These are phyloP conservation scores for Calonectria pteridis DNA, from an alignment of 2,329 filamentous ascomycete species.

Conservation along the genomic window DNA sequence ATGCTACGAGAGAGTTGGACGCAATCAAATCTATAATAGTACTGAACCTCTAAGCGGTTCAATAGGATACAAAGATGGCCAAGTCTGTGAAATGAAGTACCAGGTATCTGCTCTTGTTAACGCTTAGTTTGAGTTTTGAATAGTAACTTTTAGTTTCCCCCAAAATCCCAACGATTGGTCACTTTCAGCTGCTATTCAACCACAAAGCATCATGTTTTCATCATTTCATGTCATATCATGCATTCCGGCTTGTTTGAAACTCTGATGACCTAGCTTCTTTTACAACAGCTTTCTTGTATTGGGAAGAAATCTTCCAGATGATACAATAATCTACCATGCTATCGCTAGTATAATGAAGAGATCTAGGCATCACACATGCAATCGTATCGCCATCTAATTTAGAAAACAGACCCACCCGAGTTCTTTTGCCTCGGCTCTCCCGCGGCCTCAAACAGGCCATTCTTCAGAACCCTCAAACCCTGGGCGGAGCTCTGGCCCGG, in stretches of 20 bases:
- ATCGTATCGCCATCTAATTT: not conserved
- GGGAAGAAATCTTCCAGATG: not conserved
- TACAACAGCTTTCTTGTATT: not conserved
- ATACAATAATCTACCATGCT: not conserved
- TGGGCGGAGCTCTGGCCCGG: slow-evolving; percentile 79
- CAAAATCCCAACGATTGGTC: not conserved
- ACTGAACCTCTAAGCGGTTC: too few relatives aligned
- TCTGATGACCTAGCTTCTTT: not conserved
- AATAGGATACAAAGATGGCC: too few relatives aligned
- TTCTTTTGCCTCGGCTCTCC: not conserved
- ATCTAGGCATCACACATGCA: not conserved
- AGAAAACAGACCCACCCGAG: not conserved
- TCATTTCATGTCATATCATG: not conserved
- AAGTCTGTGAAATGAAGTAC: too few relatives aligned
- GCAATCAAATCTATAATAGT: too few relatives aligned
- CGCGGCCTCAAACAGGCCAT: not conserved
- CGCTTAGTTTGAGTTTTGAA: too few relatives aligned
- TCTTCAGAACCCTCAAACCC: slow-evolving; percentile 63
- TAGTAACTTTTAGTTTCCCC: too few relatives aligned
- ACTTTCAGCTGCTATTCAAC: not conserved
- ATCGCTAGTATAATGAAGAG: not conserved
- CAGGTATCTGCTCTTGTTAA: too few relatives aligned
- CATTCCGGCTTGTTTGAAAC: not conserved
- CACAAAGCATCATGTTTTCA: not conserved
- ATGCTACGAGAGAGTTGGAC: too few relatives aligned